Conservation (phyloP, 768 basidiomycete genomes). For the Auriscalpium orientale region DNA sequence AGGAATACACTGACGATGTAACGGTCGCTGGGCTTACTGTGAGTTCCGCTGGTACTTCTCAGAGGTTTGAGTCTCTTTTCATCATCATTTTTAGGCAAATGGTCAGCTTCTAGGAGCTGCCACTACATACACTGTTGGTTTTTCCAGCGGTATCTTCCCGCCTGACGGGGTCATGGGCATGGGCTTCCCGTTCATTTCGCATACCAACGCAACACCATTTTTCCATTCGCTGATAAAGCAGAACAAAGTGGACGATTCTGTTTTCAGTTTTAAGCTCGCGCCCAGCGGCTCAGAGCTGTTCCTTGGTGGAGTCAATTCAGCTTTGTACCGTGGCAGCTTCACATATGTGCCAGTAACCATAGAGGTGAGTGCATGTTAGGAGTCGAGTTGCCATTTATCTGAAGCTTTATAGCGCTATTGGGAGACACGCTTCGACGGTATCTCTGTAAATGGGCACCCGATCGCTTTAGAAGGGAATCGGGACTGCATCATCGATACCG, state of each 20-base stretch:
- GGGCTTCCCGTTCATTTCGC: slow-evolving; percentile 23
- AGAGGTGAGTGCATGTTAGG: too few species aligned
- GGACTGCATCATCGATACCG: background rate
- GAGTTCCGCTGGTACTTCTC: background rate
- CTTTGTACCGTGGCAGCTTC: slow-evolving; percentile 26
- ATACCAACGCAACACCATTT: slow-evolving; percentile 16
- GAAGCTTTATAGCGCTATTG: slow-evolving; percentile 19
- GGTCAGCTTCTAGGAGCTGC: slow-evolving; percentile 40
- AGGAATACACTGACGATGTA: slow-evolving; percentile 39
- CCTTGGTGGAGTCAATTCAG: slow-evolving; percentile 29
- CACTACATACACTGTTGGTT: slow-evolving; percentile 28
- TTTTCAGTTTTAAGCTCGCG: slow-evolving; percentile 24
- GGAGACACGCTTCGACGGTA: slow-evolving; percentile 15
- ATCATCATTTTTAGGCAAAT: slow-evolving; percentile 8
- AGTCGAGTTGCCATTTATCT: too few species aligned
- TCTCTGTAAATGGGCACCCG: slow-evolving; percentile 4
- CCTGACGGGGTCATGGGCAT: slow-evolving; percentile 39
- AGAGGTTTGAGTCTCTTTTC: too few species aligned
- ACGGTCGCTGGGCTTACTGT: slow-evolving; percentile 36
- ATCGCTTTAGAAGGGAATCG: too few species aligned
- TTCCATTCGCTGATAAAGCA: slow-evolving; percentile 27
- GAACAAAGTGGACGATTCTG: slow-evolving; percentile 12
- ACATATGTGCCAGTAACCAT: slow-evolving; percentile 23
- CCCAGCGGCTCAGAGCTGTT: slow-evolving; percentile 23
- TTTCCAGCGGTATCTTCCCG: slow-evolving; percentile 21